Evolutionary conservation across 2,329 filamentous ascomycete species (phyloP).

Genomic region (Diatrype stigma): DNA sequence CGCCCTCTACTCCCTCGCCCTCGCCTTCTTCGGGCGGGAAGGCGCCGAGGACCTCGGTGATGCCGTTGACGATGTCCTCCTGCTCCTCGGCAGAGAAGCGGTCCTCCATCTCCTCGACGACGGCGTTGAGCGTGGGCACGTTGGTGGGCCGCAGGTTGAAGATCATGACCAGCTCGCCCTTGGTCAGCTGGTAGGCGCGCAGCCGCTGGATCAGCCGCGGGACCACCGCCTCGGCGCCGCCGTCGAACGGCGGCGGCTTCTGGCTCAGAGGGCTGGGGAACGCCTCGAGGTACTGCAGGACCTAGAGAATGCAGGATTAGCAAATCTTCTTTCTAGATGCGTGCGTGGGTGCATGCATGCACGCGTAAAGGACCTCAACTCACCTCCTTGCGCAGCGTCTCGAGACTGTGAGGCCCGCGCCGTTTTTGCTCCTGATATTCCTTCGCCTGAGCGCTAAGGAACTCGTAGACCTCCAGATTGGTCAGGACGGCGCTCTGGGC

Average conservation of each 20-base stretch:
- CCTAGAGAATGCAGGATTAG: slow-evolving; percentile 33
- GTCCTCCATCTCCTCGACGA: slow-evolving; percentile 61
- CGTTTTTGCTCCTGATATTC: slow-evolving; percentile 48
- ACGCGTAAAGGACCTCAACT: slow-evolving; percentile 5
- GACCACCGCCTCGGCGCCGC: slow-evolving; percentile 46
- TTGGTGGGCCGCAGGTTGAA: slow-evolving; percentile 60
- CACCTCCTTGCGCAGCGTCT: slow-evolving; percentile 63
- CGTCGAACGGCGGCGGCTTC: slow-evolving; percentile 48
- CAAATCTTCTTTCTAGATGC: slow-evolving; percentile 1
- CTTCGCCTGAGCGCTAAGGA: slow-evolving; percentile 54
- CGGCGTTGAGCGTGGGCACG: slow-evolving; percentile 54
- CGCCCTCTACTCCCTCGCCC: slow-evolving; percentile 22
- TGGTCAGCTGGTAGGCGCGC: slow-evolving; percentile 56
- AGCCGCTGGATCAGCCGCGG: slow-evolving; percentile 50
- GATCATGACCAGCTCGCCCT: slow-evolving; percentile 66
- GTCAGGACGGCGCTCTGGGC: slow-evolving; percentile 65
- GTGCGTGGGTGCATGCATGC: background rate
- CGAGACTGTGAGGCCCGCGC: slow-evolving; percentile 52
- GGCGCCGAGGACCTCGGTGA: slow-evolving; percentile 55
- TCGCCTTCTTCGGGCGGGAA: slow-evolving; percentile 35
- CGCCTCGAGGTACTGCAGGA: slow-evolving; percentile 57
- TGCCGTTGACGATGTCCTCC: slow-evolving; percentile 51
- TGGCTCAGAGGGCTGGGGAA: slow-evolving; percentile 53
- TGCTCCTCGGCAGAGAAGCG: slow-evolving; percentile 59
- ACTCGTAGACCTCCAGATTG: slow-evolving; percentile 69